These are phyloP conservation scores for Sclerotinia glacialis DNA, from an alignment of 2,329 filamentous ascomycete species.

Conservation along the genomic window DNA sequence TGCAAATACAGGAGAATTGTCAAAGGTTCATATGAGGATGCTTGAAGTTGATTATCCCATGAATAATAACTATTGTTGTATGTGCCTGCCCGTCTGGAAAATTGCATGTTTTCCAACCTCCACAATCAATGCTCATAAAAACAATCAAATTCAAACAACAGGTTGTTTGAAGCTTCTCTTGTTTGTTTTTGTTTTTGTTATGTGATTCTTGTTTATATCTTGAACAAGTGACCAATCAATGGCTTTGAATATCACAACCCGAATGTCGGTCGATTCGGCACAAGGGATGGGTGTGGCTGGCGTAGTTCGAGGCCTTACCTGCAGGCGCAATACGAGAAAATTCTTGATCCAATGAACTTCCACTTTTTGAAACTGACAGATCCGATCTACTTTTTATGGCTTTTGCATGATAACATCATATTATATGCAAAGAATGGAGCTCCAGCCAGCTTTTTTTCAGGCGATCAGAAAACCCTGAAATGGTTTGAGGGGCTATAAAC, in stretches of 20 bases:
- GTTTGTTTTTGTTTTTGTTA: background rate
- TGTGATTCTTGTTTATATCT: slow-evolving; percentile 6
- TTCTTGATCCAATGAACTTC: slow-evolving; percentile 9
- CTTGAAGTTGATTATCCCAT: background rate
- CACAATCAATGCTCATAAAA: background rate
- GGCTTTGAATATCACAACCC: background rate
- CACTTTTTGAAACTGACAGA: slow-evolving; percentile 4
- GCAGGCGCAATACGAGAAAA: slow-evolving; percentile 9
- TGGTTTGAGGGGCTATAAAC: slow-evolving; percentile 19
- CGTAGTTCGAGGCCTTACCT: slow-evolving; percentile 15
- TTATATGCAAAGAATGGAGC: slow-evolving; percentile 16
- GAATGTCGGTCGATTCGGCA: slow-evolving; percentile 14
- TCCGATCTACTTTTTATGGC: slow-evolving; percentile 16
- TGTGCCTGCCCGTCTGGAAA: background rate
- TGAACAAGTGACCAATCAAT: background rate
- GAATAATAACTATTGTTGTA: background rate
- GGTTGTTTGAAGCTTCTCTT: background rate
- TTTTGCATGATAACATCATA: slow-evolving; percentile 15
- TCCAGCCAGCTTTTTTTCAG: slow-evolving; percentile 17
- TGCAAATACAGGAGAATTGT: background rate
- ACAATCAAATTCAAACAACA: background rate
- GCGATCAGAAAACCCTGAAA: background rate
- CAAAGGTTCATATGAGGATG: background rate
- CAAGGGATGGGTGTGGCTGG: slow-evolving; percentile 16
- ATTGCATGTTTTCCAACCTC: background rate